phyloP scores from a whole-genome alignment of 1,284 basidiomycete genomes.

The Ceratobasidium sp. region DNA sequence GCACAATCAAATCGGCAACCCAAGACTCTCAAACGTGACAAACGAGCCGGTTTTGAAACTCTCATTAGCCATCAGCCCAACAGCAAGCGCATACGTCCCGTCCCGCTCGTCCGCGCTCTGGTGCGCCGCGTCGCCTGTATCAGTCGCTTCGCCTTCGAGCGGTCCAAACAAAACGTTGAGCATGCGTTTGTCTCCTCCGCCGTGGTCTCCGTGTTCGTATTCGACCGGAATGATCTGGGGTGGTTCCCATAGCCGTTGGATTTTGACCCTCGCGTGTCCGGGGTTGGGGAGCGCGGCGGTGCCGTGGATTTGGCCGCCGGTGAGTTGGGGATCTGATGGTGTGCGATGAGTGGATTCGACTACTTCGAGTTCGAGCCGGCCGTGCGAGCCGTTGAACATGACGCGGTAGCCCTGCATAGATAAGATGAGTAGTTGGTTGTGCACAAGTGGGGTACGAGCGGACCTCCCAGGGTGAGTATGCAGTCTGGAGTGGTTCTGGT shows the following conservation, averaged over 20 bases:
- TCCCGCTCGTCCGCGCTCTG: constrained; percentile 60
- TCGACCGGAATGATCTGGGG: constrained; percentile 56
- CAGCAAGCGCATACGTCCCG: constrained; percentile 60
- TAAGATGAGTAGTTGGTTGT: background rate
- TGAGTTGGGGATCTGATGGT: constrained; percentile 48
- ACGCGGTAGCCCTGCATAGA: constrained; percentile 57
- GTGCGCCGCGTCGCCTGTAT: constrained; percentile 56
- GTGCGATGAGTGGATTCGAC: constrained; percentile 57
- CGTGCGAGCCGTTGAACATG: constrained; percentile 63
- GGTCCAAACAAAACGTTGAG: constrained; percentile 61
- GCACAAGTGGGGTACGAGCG: too few relatives aligned
- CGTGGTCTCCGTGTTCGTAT: constrained; percentile 58
- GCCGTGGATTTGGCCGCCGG: constrained; percentile 56
- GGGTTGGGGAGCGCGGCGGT: constrained; percentile 57
- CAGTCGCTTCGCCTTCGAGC: constrained; percentile 51
- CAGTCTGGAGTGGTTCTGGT: constrained; percentile 49
- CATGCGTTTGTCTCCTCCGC: constrained; percentile 62
- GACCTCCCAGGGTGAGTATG: constrained; percentile 54
- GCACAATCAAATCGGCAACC: constrained; percentile 15
- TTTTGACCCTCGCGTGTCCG: constrained; percentile 56
- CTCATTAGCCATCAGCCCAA: constrained; percentile 62
- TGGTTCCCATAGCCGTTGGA: constrained; percentile 58
- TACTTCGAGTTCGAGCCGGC: constrained; percentile 62
- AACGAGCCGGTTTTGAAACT: constrained; percentile 60
- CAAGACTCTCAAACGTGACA: constrained; percentile 51